A percentile compares a stretch with the other conserved stretches of the same genome.
These are phyloP conservation scores for Talaromyces atroroseus DNA, from an alignment of 2,329 filamentous ascomycete genomes.

Conservation along the genomic window DNA sequence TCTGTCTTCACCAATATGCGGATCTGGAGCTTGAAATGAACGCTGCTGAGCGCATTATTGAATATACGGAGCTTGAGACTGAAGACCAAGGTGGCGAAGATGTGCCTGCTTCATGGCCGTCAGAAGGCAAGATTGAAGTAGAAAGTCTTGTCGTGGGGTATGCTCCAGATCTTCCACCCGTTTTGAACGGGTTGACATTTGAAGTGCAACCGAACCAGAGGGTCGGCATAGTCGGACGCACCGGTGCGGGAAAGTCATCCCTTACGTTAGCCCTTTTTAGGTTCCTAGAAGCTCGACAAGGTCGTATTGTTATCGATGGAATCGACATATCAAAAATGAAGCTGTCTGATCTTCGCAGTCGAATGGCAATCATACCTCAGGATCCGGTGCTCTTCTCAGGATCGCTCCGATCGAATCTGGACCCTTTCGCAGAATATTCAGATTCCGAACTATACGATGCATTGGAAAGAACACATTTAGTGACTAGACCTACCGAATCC, in stretches of 20 bases:
- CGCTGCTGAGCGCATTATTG: conserved; percentile 67
- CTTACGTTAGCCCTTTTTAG: conserved; percentile 71
- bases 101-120: conserved; percentile 69
- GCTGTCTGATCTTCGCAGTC: conserved; percentile 63
- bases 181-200: conserved; percentile 67
- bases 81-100: conserved; percentile 58
- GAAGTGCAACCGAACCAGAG: conserved; percentile 61
- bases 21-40: conserved; percentile 75
- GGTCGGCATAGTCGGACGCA: conserved; percentile 71
- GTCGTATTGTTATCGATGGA: conserved; percentile 65
- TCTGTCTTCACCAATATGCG: conserved; percentile 62
- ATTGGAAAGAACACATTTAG: conserved; percentile 64
- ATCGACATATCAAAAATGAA: conserved; percentile 68
- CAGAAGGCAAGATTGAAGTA: conserved; percentile 67
- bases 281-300: conserved; percentile 64
- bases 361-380: conserved; percentile 75
- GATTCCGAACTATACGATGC: conserved; percentile 66
- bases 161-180: conserved; percentile 63
- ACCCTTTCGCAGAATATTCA: conserved; percentile 65
- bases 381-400: conserved; percentile 79
- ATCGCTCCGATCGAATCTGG: conserved; percentile 69
- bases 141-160: conserved; percentile 66
- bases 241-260: conserved; percentile 72
- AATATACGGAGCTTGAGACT: conserved; percentile 65
- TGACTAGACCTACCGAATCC: conserved; percentile 35